phyloP scores from a whole-genome alignment of 2,329 filamentous ascomycete species.

The Fusarium staphyleae region DNA sequence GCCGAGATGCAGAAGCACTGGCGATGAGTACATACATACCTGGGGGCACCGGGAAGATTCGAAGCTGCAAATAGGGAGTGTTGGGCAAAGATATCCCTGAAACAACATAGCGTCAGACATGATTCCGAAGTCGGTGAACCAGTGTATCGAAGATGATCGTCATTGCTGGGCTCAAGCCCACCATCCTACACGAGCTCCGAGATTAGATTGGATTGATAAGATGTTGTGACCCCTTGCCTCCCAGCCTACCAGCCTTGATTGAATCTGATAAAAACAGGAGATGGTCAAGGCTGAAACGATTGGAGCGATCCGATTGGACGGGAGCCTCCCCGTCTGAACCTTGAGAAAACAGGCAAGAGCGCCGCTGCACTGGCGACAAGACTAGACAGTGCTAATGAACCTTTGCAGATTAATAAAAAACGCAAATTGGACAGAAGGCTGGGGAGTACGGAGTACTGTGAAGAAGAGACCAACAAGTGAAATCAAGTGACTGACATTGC shows the following conservation, averaged over 20 bases:
- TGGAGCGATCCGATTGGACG: conserved; percentile 34
- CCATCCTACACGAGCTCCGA: conserved; percentile 18
- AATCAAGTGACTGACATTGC: neutral
- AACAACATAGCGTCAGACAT: neutral
- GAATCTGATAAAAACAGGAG: conserved; percentile 33
- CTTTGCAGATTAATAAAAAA: neutral
- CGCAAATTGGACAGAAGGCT: neutral
- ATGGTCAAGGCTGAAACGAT: conserved; percentile 11
- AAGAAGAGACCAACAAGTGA: neutral
- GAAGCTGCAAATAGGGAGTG: conserved; percentile 8
- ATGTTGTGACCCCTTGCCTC: too few species aligned
- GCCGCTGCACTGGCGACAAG: neutral
- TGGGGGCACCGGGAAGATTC: conserved; percentile 5
- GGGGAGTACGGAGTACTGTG: too few species aligned
- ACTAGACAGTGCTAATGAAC: neutral
- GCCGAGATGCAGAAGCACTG: conserved; percentile 11
- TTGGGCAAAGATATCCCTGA: conserved; percentile 4
- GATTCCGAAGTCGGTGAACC: conserved; percentile 33
- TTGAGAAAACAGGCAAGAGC: conserved; percentile 16
- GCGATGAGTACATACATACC: conserved; percentile 4
- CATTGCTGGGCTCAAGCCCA: conserved; percentile 20
- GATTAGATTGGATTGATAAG: conserved; percentile 45
- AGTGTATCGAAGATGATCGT: neutral
- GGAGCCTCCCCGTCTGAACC: neutral
- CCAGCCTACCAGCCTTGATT: neutral